Evolutionary conservation across 2,329 filamentous ascomycete genomes (phyloP), one percentile per base, ranked within the genome.

Genomic region (Macrophomina phaseolina): DNA sequence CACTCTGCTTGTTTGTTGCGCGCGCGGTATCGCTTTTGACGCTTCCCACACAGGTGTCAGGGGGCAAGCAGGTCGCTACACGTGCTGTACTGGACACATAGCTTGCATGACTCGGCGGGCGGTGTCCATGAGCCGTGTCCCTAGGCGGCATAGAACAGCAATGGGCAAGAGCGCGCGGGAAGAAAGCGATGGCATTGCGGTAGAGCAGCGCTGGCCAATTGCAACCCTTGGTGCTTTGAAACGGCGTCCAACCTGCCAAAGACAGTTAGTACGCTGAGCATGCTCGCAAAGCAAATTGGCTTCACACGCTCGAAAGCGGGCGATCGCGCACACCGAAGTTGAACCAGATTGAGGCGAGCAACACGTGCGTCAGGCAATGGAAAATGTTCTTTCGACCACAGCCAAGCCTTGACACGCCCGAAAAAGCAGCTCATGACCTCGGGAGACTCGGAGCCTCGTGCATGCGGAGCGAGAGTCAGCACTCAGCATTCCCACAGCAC

Each of bases 361-460:
- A 34, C 56, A 61, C 56, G 56, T 61, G 56, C 56, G 28, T 3
- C 1, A 34, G 30, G 58, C 40, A 49, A n/a, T 62, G 45, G 42
- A 9, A 49, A 49, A 38, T 9, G 34, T 23, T 3, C 16, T 18
- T 16, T n/a, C 38, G 12, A 32, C 40, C 14, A 16, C 23, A 23
- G 14, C 14, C 28, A 49, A 62, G 32, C 23, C 58, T 38, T 34
- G 45, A 5, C 7, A 2, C 58, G 0, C n/a, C 23, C 14, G 23
- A 16, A 14, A 38, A 16, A 38, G n/a, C 3, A 38, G 8, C 8
- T 5, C 18, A 6, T 36, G n/a, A 16, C 32, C 52, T 6, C 32
- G 16, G 45, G 58, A 28, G 42, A 5, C n/a, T 38, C 45, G 58
- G 58, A 23, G 8, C 23, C 45, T 49, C 23, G n/a, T n/a, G 8